Evolutionary conservation across 129 eudicot genomes (phyloP), one percentile per base, ranked within the genome.

Genomic region (Centaurea solstitialis): DNA sequence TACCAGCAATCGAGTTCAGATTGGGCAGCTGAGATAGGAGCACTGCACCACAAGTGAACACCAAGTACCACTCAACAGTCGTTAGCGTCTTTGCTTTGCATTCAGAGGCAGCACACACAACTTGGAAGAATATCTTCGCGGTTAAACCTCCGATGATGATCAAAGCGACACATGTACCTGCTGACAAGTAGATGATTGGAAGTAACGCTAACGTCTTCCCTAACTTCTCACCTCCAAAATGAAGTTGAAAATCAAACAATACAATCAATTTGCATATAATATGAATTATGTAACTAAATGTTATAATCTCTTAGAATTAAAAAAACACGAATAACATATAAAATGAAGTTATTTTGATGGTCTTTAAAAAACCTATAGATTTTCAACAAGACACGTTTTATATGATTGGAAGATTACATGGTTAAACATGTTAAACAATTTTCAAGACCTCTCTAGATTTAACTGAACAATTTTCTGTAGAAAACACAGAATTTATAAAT

Each of bases 11-110:
- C 11, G 91, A 84, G 45, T 87, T 87, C 21, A 87, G 64, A 68
- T 87, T 87, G 6, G 91, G 91, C 4, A 87, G 84, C 72, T 84
- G 91, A 10, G 91, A 87, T 0, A 87, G 85, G 7, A 87, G 80
- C 21, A 87, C 78, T 0, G 88, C 91, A 0, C 38, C 91, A 37
- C 81, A 72, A 9, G 91, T 87, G 67, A 84, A 87, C 47, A 87
- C 83, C 85, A 87, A 75, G 78, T 74, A 87, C 91, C 91, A 87
- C 68, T 87, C 91, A 0, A 79, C 86, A 0, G 88, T 45, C 8
- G 91, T 87, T 8, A 87, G 85, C 5, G 88, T 86, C 76, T 81
- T 73, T n/a, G 76, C 83, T 35, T 80, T 87, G 79, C 90, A 87
- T 5, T 72, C 78, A 4, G 22, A 72, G 38, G 79, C 82, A 3